Evolutionary conservation across 2,329 filamentous ascomycete genomes (phyloP).

Genomic region (Talaromyces sp.): DNA sequence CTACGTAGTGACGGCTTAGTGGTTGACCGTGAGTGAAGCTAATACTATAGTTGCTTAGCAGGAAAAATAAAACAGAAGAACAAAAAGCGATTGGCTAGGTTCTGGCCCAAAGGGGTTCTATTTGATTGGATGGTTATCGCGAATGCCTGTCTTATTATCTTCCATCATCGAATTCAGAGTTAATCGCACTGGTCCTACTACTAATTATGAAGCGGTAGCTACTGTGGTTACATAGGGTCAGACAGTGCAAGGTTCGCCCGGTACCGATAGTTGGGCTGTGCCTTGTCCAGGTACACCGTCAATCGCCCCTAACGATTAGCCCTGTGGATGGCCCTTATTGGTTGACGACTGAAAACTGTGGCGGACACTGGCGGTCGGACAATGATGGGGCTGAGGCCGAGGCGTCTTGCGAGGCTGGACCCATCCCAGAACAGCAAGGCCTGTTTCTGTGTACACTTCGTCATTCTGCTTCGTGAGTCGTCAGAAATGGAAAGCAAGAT

Average conservation of each 20-base stretch:
- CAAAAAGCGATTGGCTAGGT: not conserved
- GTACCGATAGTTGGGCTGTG: not conserved
- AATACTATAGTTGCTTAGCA: not conserved
- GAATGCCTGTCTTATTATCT: not conserved
- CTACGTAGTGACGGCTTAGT: not conserved
- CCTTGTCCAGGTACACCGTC: constrained; percentile 4
- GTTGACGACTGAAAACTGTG: not conserved
- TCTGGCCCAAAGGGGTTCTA: not conserved
- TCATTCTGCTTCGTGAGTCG: not conserved
- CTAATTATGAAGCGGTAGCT: not conserved
- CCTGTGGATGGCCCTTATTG: not conserved
- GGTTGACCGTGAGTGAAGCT: not conserved
- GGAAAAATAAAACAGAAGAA: not conserved
- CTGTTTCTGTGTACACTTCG: not conserved
- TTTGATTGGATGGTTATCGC: not conserved
- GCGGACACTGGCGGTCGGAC: constrained; percentile 9
- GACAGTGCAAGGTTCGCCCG: not conserved
- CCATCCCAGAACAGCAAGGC: constrained; percentile 6
- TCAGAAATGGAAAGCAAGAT: not conserved
- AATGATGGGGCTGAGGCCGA: constrained; percentile 10
- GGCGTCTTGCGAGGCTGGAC: constrained; percentile 4
- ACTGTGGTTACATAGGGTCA: not conserved
- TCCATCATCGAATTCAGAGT: not conserved
- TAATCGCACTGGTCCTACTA: not conserved
- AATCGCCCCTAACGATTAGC: not conserved